Base-by-base conservation (phyloP, 768 basidiomycete genomes). In the Mycena venus region DNA sequence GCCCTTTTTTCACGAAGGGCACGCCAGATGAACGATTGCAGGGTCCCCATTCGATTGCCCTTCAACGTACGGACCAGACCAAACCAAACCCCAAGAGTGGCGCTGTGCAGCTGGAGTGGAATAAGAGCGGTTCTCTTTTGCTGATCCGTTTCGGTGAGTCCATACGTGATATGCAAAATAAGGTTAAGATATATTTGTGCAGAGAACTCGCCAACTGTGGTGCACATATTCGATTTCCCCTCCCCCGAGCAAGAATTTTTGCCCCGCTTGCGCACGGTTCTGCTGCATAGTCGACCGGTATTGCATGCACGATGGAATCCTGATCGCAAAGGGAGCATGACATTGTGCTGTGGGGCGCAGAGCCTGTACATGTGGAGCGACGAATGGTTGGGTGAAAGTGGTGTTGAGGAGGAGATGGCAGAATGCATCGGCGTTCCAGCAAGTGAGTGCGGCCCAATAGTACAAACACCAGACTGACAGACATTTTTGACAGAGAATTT, bases 391-490 rank as follows among this genome's bases (percentile, higher is more conserved):
- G 88, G 87, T 32, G 91, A 91, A 55, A 86, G 82, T 7, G 89
- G 87, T 5, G 25, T 12, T 25, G 85, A 84, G 23, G 89, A 91
- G 79, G 96, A 96, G 79, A 93, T 96, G 84, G 95, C 96, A 3
- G 97, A 98, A 82, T 97, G 96, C 78, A 90, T 97, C 38, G 95
- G 95, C 9, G 91, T 98, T 5, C 97, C 97, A 38, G 90, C 93
- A n/a, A 91, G 95, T 94, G 80, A 84, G 95, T 90, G 32, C 40
- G 1, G 47, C 14, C n/a, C 5, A 7, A 67, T 74, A 71, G 19
- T 53, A 36, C 27, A 72, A 79, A 72, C 70, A 36, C 71, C 78
- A 25, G 80, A 31, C 66, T 62, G 58, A 44, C 21, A 47, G n/a
- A n/a, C 55, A 34, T 32, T 76, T 47, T 60, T 59, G n/a, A 14